phyloP scores from a whole-genome alignment of 2,329 filamentous ascomycete species.

The Colletotrichum trifolii region DNA sequence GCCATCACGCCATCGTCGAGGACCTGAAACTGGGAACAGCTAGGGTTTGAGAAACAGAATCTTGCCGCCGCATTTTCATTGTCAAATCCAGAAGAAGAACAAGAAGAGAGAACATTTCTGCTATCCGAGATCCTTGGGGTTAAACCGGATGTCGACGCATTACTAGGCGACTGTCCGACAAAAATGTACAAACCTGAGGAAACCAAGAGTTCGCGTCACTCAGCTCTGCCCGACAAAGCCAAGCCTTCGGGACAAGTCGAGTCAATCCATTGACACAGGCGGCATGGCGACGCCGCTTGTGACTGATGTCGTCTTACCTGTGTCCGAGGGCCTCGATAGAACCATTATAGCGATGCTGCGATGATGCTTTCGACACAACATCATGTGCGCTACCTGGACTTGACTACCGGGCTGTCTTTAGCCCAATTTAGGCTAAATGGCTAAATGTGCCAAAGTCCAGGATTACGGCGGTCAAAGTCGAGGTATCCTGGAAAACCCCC shows the following conservation, averaged over 20 bases:
- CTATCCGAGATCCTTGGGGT: slow-evolving; percentile 1
- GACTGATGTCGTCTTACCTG: no score
- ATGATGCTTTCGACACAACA: slow-evolving; percentile 6
- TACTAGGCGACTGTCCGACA: no score
- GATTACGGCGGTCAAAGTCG: slow-evolving; percentile 8
- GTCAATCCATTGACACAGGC: no score
- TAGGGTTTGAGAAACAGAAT: no score
- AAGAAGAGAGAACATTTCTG: not conserved
- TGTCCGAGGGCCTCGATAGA: no score
- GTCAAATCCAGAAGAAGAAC: not conserved
- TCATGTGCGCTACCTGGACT: slow-evolving; percentile 10
- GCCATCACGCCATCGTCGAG: not conserved
- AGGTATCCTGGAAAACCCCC: slow-evolving; percentile 11
- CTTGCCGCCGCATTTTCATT: no score
- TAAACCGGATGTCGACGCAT: no score
- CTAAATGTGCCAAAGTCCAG: slow-evolving; percentile 17
- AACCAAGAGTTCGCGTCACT: slow-evolving; percentile 3
- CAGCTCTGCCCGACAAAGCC: not conserved
- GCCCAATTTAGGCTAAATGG: slow-evolving; percentile 34
- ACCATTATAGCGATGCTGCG: slow-evolving; percentile 2
- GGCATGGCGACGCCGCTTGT: no score
- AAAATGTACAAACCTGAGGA: no score
- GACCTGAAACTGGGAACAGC: no score
- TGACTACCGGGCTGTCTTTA: slow-evolving; percentile 21
- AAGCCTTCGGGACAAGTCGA: no score